phyloP scores from a whole-genome alignment of 2,329 filamentous ascomycete species.

The Pseudogymnoascus sp. region DNA sequence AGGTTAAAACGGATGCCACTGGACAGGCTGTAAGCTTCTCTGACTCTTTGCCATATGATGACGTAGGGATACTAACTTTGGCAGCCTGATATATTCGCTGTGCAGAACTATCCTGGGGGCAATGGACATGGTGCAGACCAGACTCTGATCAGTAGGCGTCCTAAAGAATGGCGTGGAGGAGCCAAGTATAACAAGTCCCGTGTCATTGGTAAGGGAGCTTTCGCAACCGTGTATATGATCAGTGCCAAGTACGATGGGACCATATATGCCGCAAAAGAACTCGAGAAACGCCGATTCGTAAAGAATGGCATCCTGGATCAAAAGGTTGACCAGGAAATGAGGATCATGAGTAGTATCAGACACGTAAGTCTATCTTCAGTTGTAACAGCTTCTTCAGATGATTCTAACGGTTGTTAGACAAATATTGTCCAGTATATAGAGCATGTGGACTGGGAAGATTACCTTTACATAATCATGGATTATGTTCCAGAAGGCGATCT shows the following conservation, averaged over 20 bases:
- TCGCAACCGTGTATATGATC: constrained; percentile 87
- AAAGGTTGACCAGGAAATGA: constrained; percentile 95
- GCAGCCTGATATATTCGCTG: constrained; percentile 9
- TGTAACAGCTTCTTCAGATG: constrained; percentile 54
- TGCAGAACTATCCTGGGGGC: background rate
- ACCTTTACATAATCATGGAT: constrained; percentile 97
- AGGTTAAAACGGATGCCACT: background rate
- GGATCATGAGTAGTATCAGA: constrained; percentile 78
- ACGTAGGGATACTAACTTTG: background rate
- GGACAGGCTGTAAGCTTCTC: constrained; percentile 9
- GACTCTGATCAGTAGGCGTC: constrained; percentile 25
- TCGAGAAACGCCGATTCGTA: constrained; percentile 88
- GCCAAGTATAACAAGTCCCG: constrained; percentile 75
- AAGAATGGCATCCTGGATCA: constrained; percentile 85
- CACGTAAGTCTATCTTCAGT: constrained; percentile 62
- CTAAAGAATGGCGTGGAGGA: constrained; percentile 74
- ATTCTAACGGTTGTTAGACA: constrained; percentile 40
- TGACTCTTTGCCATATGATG: background rate
- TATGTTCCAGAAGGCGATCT: constrained; percentile 77
- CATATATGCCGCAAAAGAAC: constrained; percentile 85
- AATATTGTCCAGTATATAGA: constrained; percentile 92
- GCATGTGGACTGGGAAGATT: constrained; percentile 70
- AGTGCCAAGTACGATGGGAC: constrained; percentile 77
- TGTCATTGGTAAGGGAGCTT: constrained; percentile 84
- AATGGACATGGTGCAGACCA: background rate